Evolutionary conservation across 306 rosid species (phyloP).

Genomic region (Castanopsis chinensis): DNA sequence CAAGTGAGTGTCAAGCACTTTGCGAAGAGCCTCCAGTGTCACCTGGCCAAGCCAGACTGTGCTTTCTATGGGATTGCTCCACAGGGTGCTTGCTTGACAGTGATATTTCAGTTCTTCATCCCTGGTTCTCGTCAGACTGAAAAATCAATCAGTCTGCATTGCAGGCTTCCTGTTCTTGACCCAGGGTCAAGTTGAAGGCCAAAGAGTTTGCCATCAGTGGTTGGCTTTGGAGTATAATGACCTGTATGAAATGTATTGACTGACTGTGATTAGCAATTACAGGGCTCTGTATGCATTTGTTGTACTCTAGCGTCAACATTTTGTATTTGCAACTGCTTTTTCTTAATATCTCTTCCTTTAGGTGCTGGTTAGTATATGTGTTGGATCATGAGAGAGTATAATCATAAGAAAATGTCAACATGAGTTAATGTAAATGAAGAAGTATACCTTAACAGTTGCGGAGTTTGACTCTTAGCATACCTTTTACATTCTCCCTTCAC

Average conservation of each 20-base stretch:
- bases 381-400: background rate
- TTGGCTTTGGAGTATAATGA: background rate
- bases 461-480: background rate
- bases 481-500: background rate
- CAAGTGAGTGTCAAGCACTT: conserved; percentile 95
- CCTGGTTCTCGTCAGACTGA: conserved; percentile 84
- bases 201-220: background rate
- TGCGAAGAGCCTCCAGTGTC: conserved; percentile 82
- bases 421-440: background rate
- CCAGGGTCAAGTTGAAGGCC: conserved; percentile 57
- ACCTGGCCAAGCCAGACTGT: conserved; percentile 93
- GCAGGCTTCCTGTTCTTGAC: conserved; percentile 86
- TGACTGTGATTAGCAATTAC: background rate
- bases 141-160: conserved; percentile 91
- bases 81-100: conserved; percentile 78
- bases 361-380: background rate
- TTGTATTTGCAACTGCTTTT: background rate
- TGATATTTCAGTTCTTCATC: conserved; percentile 52
- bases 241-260: background rate
- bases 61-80: conserved; percentile 92
- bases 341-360: background rate
- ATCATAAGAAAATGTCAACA: background rate
- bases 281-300: background rate
- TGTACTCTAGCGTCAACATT: background rate
- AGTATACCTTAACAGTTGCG: background rate